Evolutionary conservation across 78 protist species (phyloP), one percentile per base, ranked within the genome.

Genomic region (Polysphondylium violaceum): DNA sequence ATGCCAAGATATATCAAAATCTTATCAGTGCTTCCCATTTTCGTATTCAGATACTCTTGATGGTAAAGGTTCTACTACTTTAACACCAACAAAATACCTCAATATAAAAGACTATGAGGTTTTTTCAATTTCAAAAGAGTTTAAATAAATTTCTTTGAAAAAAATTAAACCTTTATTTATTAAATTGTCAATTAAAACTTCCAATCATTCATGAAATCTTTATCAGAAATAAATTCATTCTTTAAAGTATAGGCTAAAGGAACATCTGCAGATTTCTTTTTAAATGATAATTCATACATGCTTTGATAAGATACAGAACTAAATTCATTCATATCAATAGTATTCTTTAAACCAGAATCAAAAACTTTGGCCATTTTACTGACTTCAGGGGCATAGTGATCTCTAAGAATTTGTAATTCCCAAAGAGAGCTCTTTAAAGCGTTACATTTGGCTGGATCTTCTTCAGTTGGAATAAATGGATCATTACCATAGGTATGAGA

Each of bases 371-470:
- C 67, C 63, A 79, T 47, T 33, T 79, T 79, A 60, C 76, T 79
- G 9, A 79, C 68, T 35, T 79, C 77, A 56, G 89, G 89, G 12
- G 51, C 17, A 55, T 79, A 79, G 27, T 79, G 89, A 12, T 79
- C 60, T 27, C 89, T 51, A 12, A 79, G 38, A 17, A 79, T 14
- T 40, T 67, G 58, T 21, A 95, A 56, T 31, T 95, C 97, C 97
- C 97, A 95, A 6, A 90, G 88, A 31, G 95, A 87, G 29, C 91
- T 75, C 35, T 71, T 76, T 16, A 78, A 21, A 2, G 97, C 97
- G 21, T 75, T 35, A 55, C 76, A 67, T 59, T 74, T 74, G 3
- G 78, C 74, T 31, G 95, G 97, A 68, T 89, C 79, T 16, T 31
- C 60, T 41, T 67, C 94, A 35, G 27, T 23, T 21, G 33, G 64